Evolutionary conservation across 2,329 filamentous ascomycete genomes (phyloP).

Genomic region (Fusarium napiforme): DNA sequence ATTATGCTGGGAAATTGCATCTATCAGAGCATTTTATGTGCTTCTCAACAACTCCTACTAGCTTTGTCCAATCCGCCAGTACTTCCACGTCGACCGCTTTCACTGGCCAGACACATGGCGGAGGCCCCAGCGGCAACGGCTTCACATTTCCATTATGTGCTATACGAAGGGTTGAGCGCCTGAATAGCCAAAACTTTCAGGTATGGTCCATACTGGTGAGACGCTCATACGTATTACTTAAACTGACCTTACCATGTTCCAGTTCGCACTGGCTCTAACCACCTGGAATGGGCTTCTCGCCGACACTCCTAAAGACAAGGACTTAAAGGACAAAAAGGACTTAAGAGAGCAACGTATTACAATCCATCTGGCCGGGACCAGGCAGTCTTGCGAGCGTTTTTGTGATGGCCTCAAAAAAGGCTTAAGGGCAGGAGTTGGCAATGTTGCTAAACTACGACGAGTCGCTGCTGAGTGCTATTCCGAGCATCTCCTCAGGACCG

Average conservation of each 20-base stretch:
- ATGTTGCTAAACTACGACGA: constrained; percentile 83
- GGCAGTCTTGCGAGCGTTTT: constrained; percentile 91
- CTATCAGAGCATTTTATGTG: constrained; percentile 94
- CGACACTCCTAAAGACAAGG: constrained; percentile 64
- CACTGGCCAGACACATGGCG: constrained; percentile 92
- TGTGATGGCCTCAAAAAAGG: constrained; percentile 96
- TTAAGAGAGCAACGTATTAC: constrained; percentile 83
- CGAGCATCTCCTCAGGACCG: constrained; percentile 77
- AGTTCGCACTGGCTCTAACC: constrained; percentile 92
- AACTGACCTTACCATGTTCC: constrained; percentile 16
- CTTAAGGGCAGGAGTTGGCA: constrained; percentile 85
- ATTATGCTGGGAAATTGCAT: constrained; percentile 92
- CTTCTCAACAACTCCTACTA: constrained; percentile 93
- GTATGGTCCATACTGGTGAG: constrained; percentile 48
- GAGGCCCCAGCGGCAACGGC: constrained; percentile 92
- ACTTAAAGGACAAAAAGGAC: constrained; percentile 57
- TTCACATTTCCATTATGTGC: constrained; percentile 94
- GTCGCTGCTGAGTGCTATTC: constrained; percentile 91
- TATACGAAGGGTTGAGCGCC: constrained; percentile 88
- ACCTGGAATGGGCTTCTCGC: constrained; percentile 85
- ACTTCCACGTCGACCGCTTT: constrained; percentile 83
- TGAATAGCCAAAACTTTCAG: constrained; percentile 91
- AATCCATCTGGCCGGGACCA: constrained; percentile 87
- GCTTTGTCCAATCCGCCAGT: constrained; percentile 84
- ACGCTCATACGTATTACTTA: neutral